phyloP scores from a whole-genome alignment of 805 yeast species.

The Pichia thaimueangensis region DNA sequence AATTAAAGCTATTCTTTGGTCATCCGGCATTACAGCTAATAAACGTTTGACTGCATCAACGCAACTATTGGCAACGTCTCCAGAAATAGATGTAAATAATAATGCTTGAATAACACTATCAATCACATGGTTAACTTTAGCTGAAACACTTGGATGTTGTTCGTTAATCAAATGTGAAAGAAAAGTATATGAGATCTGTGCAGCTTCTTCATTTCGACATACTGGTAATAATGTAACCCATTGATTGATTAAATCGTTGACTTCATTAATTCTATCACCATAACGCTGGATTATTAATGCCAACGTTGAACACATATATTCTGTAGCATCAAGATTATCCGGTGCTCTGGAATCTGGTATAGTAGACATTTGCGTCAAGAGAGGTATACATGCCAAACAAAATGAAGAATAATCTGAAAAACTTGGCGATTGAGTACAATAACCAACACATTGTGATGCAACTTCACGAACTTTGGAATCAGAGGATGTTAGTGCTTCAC shows the following conservation, averaged over 20 bases:
- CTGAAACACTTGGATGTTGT: slow-evolving; percentile 49
- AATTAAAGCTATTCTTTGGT: slow-evolving; percentile 58
- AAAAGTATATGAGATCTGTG: slow-evolving; percentile 74
- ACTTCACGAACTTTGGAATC: slow-evolving; percentile 79
- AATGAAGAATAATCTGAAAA: slow-evolving; percentile 47
- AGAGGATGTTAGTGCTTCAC: slow-evolving; percentile 59
- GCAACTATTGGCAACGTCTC: slow-evolving; percentile 62
- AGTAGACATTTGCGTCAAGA: slow-evolving; percentile 63
- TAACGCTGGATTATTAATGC: slow-evolving; percentile 72
- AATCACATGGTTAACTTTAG: slow-evolving; percentile 54
- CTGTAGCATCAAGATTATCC: slow-evolving; percentile 81
- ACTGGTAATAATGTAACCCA: slow-evolving; percentile 86
- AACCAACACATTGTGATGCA: slow-evolving; percentile 79
- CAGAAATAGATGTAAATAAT: slow-evolving; percentile 57
- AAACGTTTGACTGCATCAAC: slow-evolving; percentile 59
- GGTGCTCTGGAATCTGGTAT: slow-evolving; percentile 82
- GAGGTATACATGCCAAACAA: slow-evolving; percentile 63
- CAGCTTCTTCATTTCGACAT: slow-evolving; percentile 79
- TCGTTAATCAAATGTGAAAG: slow-evolving; percentile 64
- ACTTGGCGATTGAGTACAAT: slow-evolving; percentile 79
- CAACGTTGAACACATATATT: slow-evolving; percentile 73
- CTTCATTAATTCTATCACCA: slow-evolving; percentile 52
- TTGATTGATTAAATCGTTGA: slow-evolving; percentile 54
- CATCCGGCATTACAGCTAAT: slow-evolving; percentile 59
- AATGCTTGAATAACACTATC: slow-evolving; percentile 72